Conservation (phyloP, 2,329 filamentous ascomycete genomes). For the Thelonectria rubi region DNA sequence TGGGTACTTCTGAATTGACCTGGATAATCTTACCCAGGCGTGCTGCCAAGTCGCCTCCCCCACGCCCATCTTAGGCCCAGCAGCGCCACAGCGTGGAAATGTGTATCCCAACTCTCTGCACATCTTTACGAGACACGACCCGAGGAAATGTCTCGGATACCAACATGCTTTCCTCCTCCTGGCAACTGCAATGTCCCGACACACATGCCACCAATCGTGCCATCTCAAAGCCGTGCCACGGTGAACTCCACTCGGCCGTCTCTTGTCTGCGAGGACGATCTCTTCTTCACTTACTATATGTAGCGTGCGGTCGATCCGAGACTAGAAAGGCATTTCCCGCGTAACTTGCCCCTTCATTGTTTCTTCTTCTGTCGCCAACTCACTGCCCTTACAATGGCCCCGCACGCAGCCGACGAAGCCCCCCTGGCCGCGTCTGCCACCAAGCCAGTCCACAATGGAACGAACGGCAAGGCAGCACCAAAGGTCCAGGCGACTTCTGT, state of each 20-base stretch:
- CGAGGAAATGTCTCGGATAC: constrained; percentile 26
- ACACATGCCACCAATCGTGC: constrained; percentile 23
- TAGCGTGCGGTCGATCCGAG: neutral
- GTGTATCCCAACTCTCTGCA: constrained; percentile 14
- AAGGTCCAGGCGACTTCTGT: constrained; percentile 17
- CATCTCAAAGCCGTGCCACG: neutral
- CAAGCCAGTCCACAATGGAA: constrained; percentile 14
- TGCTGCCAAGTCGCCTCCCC: neutral
- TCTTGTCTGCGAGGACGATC: neutral
- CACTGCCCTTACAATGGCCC: constrained; percentile 19
- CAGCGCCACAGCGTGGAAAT: constrained; percentile 15
- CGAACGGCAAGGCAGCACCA: constrained; percentile 11
- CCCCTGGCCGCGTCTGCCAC: constrained; percentile 3
- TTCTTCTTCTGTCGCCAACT: neutral
- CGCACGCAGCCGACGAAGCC: constrained; percentile 24
- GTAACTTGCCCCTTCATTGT: neutral
- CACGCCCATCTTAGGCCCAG: constrained; percentile 1
- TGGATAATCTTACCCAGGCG: constrained; percentile 19
- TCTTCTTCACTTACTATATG: constrained; percentile 15
- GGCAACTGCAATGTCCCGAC: constrained; percentile 2
- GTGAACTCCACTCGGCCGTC: neutral
- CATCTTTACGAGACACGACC: constrained; percentile 6
- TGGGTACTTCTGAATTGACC: neutral
- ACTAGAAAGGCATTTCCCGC: neutral
- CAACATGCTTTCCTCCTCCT: constrained; percentile 33